phyloP scores from a whole-genome alignment of 1,139 yeast species.

The Geotrichum cucujoidarum region DNA sequence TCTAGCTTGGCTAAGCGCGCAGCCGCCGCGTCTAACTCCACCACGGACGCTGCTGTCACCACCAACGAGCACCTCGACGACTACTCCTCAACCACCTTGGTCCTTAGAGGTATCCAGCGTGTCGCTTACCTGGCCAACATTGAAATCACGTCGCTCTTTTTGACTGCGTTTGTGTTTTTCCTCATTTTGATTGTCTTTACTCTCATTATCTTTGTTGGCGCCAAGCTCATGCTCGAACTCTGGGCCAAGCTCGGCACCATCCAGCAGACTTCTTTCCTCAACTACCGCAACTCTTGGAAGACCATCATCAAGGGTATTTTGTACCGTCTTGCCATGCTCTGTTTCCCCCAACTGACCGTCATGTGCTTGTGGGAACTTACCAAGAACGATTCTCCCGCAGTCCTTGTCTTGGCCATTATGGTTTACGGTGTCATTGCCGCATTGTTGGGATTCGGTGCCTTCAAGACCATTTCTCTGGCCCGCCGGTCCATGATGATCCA shows the following conservation, averaged over 20 bases:
- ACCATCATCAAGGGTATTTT: conserved; percentile 80
- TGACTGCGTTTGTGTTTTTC: conserved; percentile 82
- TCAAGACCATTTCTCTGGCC: conserved; percentile 67
- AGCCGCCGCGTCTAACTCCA: conserved; percentile 40
- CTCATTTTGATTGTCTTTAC: conserved; percentile 72
- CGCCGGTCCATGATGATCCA: conserved; percentile 63
- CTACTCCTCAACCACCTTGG: conserved; percentile 59
- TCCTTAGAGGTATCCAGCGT: conserved; percentile 86
- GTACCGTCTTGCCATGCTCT: conserved; percentile 72
- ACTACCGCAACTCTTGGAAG: conserved; percentile 77
- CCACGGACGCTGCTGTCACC: conserved; percentile 47
- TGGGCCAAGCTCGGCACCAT: conserved; percentile 56
- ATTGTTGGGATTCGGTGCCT: conserved; percentile 67
- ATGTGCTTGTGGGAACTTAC: conserved; percentile 88
- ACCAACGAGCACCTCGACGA: conserved; percentile 61
- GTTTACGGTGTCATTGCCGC: conserved; percentile 53
- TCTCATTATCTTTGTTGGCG: conserved; percentile 57
- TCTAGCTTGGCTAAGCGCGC: conserved; percentile 26
- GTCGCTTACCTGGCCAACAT: conserved; percentile 80
- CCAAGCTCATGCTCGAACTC: conserved; percentile 73
- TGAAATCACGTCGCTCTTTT: conserved; percentile 77
- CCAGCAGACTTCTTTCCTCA: conserved; percentile 57
- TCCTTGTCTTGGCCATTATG: conserved; percentile 70
- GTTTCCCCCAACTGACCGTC: conserved; percentile 80
- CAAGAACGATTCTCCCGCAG: conserved; percentile 76